These are phyloP conservation scores for Calonectria honghensis DNA, from an alignment of 2,329 filamentous ascomycete species.

Conservation along the genomic window DNA sequence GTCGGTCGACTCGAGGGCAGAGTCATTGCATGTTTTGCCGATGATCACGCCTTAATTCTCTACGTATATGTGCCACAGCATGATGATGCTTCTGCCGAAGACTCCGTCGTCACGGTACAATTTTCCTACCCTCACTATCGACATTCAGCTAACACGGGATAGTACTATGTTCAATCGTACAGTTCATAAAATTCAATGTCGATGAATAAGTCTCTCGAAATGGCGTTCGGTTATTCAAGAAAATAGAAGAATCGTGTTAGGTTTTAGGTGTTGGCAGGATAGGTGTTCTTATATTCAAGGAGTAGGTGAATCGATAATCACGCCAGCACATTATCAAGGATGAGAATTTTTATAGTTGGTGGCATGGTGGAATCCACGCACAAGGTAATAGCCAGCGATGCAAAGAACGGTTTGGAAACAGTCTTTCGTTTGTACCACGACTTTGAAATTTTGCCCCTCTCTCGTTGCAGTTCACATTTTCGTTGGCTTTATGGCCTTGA, in stretches of 20 bases:
- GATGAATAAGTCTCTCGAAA: constrained; percentile 1
- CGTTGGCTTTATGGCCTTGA: too few relatives aligned
- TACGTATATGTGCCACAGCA: constrained; percentile 87
- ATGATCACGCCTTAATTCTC: constrained; percentile 86
- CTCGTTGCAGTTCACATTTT: too few relatives aligned
- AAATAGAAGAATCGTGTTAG: background rate
- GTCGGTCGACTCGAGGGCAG: constrained; percentile 91
- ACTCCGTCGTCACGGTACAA: constrained; percentile 83
- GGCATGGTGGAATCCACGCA: too few relatives aligned
- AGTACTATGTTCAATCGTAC: constrained; percentile 68
- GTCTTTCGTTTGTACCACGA: too few relatives aligned
- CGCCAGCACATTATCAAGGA: constrained; percentile 42
- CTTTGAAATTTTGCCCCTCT: too few relatives aligned
- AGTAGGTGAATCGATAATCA: background rate
- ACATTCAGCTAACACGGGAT: constrained; percentile 48
- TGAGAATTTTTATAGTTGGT: too few relatives aligned
- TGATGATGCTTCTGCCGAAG: constrained; percentile 78
- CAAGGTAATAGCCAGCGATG: too few relatives aligned
- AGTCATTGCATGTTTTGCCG: constrained; percentile 92
- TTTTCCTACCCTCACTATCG: constrained; percentile 31
- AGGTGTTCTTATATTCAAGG: background rate
- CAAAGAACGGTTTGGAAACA: too few relatives aligned
- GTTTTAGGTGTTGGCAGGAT: constrained; percentile 39
- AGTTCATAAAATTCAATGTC: constrained; percentile 53
- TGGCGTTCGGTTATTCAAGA: constrained; percentile 41